phyloP scores from a whole-genome alignment of 139 green algal genomes.

The Bryopsis sp. region DNA sequence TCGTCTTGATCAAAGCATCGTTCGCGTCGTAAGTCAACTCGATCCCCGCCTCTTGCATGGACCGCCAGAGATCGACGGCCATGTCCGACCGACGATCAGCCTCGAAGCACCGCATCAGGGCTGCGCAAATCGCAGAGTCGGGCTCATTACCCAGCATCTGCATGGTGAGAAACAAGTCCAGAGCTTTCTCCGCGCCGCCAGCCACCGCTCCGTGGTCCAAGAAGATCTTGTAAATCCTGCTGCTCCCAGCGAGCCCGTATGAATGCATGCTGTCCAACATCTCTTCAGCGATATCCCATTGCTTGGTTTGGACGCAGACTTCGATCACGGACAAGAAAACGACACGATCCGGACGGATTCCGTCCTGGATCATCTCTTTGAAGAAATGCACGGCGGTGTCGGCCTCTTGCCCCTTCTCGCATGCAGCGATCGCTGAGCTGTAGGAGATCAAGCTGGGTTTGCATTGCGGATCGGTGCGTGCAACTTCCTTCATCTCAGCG shows the following conservation, averaged over 20 bases:
- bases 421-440: conserved; percentile 79
- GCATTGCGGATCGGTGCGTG: conserved; percentile 24
- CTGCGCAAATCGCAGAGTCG: conserved; percentile 10
- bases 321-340: conserved; percentile 5
- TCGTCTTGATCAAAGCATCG: no score
- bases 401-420: conserved; percentile 59
- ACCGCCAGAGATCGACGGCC: conserved; percentile 4
- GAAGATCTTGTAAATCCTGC: conserved; percentile 14
- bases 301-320: neutral
- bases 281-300: conserved; percentile 15
- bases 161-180: conserved; percentile 18
- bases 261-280: conserved; percentile 13
- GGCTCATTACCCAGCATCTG: conserved; percentile 13
- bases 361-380: conserved; percentile 13
- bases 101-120: conserved; percentile 14
- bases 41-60: conserved; percentile 17
- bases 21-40: no score
- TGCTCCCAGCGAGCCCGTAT: neutral
- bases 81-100: neutral
- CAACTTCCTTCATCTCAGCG: conserved; percentile 42
- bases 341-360: conserved; percentile 11
- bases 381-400: conserved; percentile 43
- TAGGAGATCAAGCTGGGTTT: conserved; percentile 77
- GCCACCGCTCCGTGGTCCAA: neutral
- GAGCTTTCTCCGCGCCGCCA: neutral